These are phyloP conservation scores for Dactylonectria macrodidyma DNA, from an alignment of 2,329 filamentous ascomycete species.

Conservation along the genomic window DNA sequence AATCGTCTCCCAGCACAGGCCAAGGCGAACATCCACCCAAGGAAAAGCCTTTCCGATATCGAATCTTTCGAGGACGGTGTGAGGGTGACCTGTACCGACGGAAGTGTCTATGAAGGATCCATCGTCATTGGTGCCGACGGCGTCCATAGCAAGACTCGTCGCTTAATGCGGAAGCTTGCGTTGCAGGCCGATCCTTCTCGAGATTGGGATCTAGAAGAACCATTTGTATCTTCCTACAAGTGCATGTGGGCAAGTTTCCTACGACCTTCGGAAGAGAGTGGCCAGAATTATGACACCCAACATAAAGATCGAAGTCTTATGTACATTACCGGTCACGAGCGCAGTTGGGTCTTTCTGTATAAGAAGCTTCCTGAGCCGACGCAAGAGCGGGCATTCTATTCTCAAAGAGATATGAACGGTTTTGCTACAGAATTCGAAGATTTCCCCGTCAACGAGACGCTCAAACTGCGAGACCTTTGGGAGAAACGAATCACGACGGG, in stretches of 20 bases:
- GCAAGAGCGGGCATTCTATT: background rate
- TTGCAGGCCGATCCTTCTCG: background rate
- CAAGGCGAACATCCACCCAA: constrained; percentile 10
- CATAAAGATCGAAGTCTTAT: constrained; percentile 44
- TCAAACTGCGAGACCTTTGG: constrained; percentile 20
- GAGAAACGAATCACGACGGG: constrained; percentile 17
- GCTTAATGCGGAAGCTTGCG: constrained; percentile 26
- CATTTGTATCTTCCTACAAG: constrained; percentile 12
- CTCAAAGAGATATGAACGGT: constrained; percentile 12
- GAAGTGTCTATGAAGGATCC: constrained; percentile 15
- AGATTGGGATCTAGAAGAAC: constrained; percentile 17
- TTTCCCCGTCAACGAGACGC: constrained; percentile 12
- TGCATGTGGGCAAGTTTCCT: constrained; percentile 48
- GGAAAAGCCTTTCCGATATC: constrained; percentile 36
- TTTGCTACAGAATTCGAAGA: constrained; percentile 3
- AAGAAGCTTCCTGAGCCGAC: constrained; percentile 44
- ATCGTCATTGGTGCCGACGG: background rate
- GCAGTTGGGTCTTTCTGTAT: constrained; percentile 53
- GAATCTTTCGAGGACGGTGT: constrained; percentile 2
- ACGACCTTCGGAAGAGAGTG: constrained; percentile 26
- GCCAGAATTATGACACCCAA: constrained; percentile 49
- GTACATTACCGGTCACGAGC: constrained; percentile 49
- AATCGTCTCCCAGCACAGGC: constrained; percentile 7
- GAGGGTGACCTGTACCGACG: constrained; percentile 23
- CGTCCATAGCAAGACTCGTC: constrained; percentile 18